phyloP scores from a whole-genome alignment of 495 filamentous ascomycete species.

The Penicillium atrosanguineum region DNA sequence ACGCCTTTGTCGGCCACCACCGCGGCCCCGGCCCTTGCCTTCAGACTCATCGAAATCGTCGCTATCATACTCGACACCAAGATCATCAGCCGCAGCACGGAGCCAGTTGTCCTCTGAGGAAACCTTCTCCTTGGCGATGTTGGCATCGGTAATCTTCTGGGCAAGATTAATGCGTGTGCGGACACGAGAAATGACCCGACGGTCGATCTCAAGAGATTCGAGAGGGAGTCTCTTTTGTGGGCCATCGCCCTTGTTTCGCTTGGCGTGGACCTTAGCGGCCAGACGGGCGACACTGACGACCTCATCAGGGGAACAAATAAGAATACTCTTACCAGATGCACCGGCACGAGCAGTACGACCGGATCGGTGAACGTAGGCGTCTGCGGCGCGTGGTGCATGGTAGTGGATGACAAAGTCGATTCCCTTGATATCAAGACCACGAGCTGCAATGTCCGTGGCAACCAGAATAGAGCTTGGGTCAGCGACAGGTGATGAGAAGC shows the following conservation, averaged over 20 bases:
- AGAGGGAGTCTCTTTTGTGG: conserved; percentile 60
- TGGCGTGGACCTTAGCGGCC: conserved; percentile 79
- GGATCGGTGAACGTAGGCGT: conserved; percentile 93
- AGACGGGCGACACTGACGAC: conserved; percentile 78
- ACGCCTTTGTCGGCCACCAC: conserved; percentile 68
- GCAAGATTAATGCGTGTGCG: conserved; percentile 72
- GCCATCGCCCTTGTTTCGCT: conserved; percentile 40
- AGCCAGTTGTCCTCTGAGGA: conserved; percentile 83
- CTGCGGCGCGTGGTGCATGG: conserved; percentile 87
- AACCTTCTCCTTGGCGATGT: conserved; percentile 81
- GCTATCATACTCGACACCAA: conserved; percentile 90
- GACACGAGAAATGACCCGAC: conserved; percentile 70
- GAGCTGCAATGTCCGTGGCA: conserved; percentile 94
- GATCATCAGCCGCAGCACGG: conserved; percentile 79
- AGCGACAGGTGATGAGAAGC: conserved; percentile 67
- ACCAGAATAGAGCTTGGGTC: conserved; percentile 70
- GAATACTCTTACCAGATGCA: conserved; percentile 70
- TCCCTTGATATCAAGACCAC: conserved; percentile 88
- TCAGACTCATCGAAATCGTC: conserved; percentile 70
- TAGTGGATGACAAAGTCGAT: conserved; percentile 91
- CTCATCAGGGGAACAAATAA: conserved; percentile 91
- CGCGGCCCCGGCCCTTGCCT: conserved; percentile 63
- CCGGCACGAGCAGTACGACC: conserved; percentile 89
- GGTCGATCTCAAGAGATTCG: conserved; percentile 78
- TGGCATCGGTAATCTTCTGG: conserved; percentile 79